phyloP scores from a whole-genome alignment of 192 early-diverging fungal species.

The Podila epigama region DNA sequence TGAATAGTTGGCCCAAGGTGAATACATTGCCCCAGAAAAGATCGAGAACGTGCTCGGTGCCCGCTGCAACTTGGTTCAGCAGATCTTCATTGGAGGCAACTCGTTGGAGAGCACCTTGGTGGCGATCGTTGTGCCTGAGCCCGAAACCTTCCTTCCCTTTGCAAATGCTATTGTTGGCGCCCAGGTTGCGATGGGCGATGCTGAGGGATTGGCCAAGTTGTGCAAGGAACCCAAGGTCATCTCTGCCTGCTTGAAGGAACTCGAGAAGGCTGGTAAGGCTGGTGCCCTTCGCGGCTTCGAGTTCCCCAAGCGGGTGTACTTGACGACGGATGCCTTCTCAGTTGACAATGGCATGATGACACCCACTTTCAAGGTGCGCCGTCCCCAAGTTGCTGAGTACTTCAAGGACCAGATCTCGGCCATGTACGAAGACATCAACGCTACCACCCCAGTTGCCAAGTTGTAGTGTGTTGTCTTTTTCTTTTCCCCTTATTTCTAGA shows the following conservation, averaged over 20 bases:
- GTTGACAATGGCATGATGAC: slow-evolving; percentile 88
- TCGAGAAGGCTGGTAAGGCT: slow-evolving; percentile 63
- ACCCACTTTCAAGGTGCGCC: slow-evolving; percentile 91
- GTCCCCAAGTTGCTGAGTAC: slow-evolving; percentile 74
- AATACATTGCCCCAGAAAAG: slow-evolving; percentile 95
- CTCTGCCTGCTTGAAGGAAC: slow-evolving; percentile 58
- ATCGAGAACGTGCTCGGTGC: slow-evolving; percentile 71
- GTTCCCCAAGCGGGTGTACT: slow-evolving; percentile 71
- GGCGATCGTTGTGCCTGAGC: slow-evolving; percentile 62
- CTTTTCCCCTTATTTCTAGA: too few species aligned
- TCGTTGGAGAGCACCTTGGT: slow-evolving; percentile 56
- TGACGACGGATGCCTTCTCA: slow-evolving; percentile 78
- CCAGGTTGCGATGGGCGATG: slow-evolving; percentile 28
- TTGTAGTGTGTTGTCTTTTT: slow-evolving; percentile 39
- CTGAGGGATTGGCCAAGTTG: slow-evolving; percentile 54
- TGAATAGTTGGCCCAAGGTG: slow-evolving; percentile 66
- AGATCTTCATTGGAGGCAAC: slow-evolving; percentile 66
- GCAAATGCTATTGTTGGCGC: slow-evolving; percentile 51
- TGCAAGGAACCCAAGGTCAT: slow-evolving; percentile 57
- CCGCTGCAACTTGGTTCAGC: slow-evolving; percentile 51
- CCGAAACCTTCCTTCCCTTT: slow-evolving; percentile 53
- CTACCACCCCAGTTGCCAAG: slow-evolving; percentile 48
- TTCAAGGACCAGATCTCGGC: slow-evolving; percentile 69
- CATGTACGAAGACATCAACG: slow-evolving; percentile 68
- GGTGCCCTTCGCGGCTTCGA: slow-evolving; percentile 74